Conservation (phyloP, 352 stramenopile genomes). For the Elongisporangium undulatum region DNA sequence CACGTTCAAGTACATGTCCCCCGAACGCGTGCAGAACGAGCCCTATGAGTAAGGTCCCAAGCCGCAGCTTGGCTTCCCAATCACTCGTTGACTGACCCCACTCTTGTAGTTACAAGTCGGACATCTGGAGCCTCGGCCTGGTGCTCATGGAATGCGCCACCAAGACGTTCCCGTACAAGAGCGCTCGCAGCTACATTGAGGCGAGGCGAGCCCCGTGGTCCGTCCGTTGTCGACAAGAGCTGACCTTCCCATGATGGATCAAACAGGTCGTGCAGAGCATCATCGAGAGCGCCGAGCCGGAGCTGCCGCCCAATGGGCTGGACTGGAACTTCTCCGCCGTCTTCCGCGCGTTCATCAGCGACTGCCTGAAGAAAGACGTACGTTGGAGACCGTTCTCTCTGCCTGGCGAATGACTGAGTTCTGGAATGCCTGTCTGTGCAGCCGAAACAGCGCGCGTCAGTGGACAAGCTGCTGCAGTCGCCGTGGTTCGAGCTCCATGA, state of each 20-base stretch:
- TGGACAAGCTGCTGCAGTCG: slow-evolving; percentile 45
- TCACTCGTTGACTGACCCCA: slow-evolving; percentile 2
- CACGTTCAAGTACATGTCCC: slow-evolving; percentile 92
- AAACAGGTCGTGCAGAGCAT: slow-evolving; percentile 68
- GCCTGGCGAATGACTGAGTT: neutral
- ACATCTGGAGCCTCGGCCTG: slow-evolving; percentile 75
- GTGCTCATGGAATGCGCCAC: slow-evolving; percentile 72
- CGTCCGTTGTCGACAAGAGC: neutral
- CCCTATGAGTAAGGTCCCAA: slow-evolving; percentile 50
- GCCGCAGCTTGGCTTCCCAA: neutral
- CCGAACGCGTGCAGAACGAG: slow-evolving; percentile 86
- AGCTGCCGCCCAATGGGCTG: slow-evolving; percentile 24
- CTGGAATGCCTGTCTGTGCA: slow-evolving; percentile 11
- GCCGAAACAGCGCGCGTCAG: slow-evolving; percentile 51
- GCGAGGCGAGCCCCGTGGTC: slow-evolving; percentile 13
- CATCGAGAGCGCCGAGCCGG: slow-evolving; percentile 50
- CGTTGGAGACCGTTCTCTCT: neutral
- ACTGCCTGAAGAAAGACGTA: slow-evolving; percentile 70
- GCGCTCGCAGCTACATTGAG: slow-evolving; percentile 62
- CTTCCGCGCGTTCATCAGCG: slow-evolving; percentile 52
- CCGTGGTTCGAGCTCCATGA: slow-evolving; percentile 52
- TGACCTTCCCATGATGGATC: neutral
- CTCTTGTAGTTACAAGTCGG: slow-evolving; percentile 59
- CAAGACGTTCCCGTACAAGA: slow-evolving; percentile 45
- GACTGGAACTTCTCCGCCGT: slow-evolving; percentile 35